These are phyloP conservation scores for Cercospora citrullina DNA, from an alignment of 2,329 filamentous ascomycete species.

Conservation along the genomic window DNA sequence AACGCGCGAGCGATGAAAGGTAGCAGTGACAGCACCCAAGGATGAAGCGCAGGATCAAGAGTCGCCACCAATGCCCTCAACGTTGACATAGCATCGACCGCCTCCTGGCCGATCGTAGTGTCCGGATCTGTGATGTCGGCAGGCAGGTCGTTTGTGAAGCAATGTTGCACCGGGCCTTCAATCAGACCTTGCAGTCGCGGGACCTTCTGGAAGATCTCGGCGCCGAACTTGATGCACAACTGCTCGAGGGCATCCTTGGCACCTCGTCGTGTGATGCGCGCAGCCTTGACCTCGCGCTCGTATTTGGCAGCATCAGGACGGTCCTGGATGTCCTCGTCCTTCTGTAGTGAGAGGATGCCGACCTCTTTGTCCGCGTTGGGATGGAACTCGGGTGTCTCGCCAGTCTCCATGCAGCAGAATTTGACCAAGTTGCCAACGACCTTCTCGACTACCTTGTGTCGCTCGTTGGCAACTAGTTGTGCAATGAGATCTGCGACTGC, in stretches of 20 bases:
- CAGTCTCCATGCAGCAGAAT: constrained; percentile 96
- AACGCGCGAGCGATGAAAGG: constrained; percentile 84
- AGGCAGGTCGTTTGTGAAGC: constrained; percentile 70
- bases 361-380: constrained; percentile 76
- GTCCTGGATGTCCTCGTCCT: constrained; percentile 93
- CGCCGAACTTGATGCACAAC: constrained; percentile 75
- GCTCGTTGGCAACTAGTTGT: constrained; percentile 76
- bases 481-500: constrained; percentile 85
- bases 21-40: constrained; percentile 79
- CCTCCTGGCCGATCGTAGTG: constrained; percentile 78
- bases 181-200: constrained; percentile 80
- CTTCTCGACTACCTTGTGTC: constrained; percentile 87
- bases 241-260: constrained; percentile 94
- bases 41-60: constrained; percentile 70
- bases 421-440: constrained; percentile 94
- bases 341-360: constrained; percentile 87
- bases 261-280: constrained; percentile 84
- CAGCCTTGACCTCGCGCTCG: constrained; percentile 83
- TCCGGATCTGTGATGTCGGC: constrained; percentile 71
- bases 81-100: constrained; percentile 91
- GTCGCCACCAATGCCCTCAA: constrained; percentile 92
- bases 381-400: constrained; percentile 93
- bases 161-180: constrained; percentile 72
- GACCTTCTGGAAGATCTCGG: constrained; percentile 74
- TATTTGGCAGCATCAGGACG: constrained; percentile 88